Percentiles rank a stretch among this genome's conserved stretches.
Evolutionary conservation across 2,329 filamentous ascomycete genomes (phyloP).

Genomic region (Ceratocystis huliohia): DNA sequence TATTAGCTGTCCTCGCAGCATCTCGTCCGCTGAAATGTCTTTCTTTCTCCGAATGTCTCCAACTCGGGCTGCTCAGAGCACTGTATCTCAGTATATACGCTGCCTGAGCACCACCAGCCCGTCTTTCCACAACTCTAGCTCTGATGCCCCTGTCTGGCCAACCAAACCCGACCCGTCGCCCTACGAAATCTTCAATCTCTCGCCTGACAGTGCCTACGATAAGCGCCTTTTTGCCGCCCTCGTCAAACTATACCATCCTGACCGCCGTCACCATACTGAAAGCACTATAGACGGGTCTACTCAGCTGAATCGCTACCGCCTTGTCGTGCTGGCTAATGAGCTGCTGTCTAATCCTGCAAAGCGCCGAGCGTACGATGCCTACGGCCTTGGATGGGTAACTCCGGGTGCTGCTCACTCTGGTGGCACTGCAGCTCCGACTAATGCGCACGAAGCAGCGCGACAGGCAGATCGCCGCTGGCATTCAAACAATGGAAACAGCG

Average conservation of each 20-base stretch:
- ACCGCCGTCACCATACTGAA: conserved; percentile 38
- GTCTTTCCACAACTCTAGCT: neutral
- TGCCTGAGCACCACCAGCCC: neutral
- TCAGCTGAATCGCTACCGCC: conserved; percentile 76
- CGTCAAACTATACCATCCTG: conserved; percentile 92
- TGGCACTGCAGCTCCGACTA: conserved; percentile 37
- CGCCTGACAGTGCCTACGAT: conserved; percentile 51
- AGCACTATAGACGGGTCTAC: conserved; percentile 24
- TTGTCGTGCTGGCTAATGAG: conserved; percentile 76
- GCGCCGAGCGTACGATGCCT: conserved; percentile 68
- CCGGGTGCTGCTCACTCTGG: conserved; percentile 28
- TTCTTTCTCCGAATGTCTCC: neutral
- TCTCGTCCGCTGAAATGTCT: neutral
- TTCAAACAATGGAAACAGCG: conserved; percentile 30
- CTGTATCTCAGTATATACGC: neutral
- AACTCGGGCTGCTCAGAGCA: neutral
- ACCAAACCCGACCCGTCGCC: conserved; percentile 51
- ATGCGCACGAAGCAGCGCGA: conserved; percentile 33
- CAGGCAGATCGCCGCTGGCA: conserved; percentile 39
- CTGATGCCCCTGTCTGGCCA: conserved; percentile 33
- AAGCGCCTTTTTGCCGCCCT: conserved; percentile 80
- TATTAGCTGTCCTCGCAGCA: neutral
- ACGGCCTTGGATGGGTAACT: conserved; percentile 64
- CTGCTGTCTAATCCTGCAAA: conserved; percentile 73
- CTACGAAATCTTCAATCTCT: conserved; percentile 68